Percentiles rank a stretch among this genome's conserved stretches.
Evolutionary conservation across 164 flowering plant genomes (phyloP).

Genomic region (Santalum album): DNA sequence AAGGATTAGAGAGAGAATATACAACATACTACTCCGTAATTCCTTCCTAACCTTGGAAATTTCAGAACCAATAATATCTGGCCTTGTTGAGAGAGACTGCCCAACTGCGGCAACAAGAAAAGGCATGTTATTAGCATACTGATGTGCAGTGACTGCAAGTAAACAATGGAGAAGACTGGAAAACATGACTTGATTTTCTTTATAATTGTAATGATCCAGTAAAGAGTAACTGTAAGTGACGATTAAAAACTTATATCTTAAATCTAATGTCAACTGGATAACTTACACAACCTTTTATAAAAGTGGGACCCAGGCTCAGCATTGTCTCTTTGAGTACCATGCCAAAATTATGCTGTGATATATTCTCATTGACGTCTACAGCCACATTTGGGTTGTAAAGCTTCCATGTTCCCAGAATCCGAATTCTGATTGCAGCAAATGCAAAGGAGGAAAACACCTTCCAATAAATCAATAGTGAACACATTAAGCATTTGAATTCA

Average conservation of each 20-base stretch:
- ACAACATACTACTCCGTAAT: background rate
- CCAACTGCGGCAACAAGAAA: constrained; percentile 86
- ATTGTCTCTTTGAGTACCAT: constrained; percentile 76
- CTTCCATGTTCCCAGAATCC: constrained; percentile 35
- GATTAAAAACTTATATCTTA: too few species aligned
- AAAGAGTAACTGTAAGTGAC: too few species aligned
- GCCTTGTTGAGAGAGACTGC: constrained; percentile 97
- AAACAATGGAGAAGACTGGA: background rate
- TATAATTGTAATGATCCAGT: too few species aligned
- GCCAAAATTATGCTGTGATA: constrained; percentile 54
- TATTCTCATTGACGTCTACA: constrained; percentile 16
- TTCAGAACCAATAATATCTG: constrained; percentile 90
- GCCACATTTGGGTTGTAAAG: constrained; percentile 17
- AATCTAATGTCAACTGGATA: constrained; percentile 5
- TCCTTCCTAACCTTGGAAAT: constrained; percentile 59
- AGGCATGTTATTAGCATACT: constrained; percentile 36
- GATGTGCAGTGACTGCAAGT: background rate
- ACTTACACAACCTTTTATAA: constrained; percentile 67
- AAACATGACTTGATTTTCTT: too few species aligned
- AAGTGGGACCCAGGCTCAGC: constrained; percentile 89
- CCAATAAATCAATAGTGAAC: constrained; percentile 11
- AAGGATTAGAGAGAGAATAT: background rate
- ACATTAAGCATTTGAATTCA: background rate
- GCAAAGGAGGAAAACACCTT: constrained; percentile 73
- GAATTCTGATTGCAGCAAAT: constrained; percentile 53